Percentiles rank a stretch among this genome's conserved stretches.
Conservation (phyloP, 225 moss, liverwort and hornwort species). For the Sphagnum contortum region DNA sequence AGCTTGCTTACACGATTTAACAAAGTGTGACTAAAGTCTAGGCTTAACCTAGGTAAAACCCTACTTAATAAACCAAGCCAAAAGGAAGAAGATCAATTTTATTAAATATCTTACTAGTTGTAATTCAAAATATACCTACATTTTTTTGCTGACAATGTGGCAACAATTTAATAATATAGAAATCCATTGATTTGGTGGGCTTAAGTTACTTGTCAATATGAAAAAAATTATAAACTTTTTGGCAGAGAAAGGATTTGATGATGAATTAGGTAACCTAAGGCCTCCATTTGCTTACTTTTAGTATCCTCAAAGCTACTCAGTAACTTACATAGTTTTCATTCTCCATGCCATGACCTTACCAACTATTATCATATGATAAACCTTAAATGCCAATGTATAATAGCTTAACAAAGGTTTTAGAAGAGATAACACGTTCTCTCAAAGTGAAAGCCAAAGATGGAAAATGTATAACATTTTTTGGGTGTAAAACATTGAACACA, state of each 20-base stretch:
- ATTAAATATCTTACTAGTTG: slow-evolving; percentile 5
- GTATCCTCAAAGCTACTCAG: slow-evolving; percentile 14
- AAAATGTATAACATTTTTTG: too few relatives aligned
- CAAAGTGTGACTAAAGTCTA: slow-evolving; percentile 19
- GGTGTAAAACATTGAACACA: too few relatives aligned
- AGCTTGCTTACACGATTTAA: slow-evolving; percentile 20
- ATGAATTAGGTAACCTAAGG: slow-evolving; percentile 19
- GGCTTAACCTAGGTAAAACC: slow-evolving; percentile 14
- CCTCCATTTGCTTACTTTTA: slow-evolving; percentile 20
- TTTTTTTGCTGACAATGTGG: background rate
- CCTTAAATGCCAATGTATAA: slow-evolving; percentile 5
- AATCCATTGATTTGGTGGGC: slow-evolving; percentile 9
- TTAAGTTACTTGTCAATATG: slow-evolving; percentile 13
- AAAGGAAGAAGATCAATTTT: slow-evolving; percentile 4
- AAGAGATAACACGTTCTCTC: too few relatives aligned
- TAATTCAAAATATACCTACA: slow-evolving; percentile 2
- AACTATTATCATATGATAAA: slow-evolving; percentile 15
- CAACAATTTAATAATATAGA: background rate
- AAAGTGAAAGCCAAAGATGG: too few relatives aligned
- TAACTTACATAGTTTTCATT: slow-evolving; percentile 10
- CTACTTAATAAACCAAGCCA: background rate
- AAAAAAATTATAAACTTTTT: slow-evolving; percentile 12
- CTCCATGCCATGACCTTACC: slow-evolving; percentile 4
- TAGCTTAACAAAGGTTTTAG: too few relatives aligned
- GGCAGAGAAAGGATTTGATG: slow-evolving; percentile 19